Evolutionary conservation across 345 rosid species (phyloP), one percentile per base, ranked within the genome.

Genomic region (Eutrema heterophyllum): DNA sequence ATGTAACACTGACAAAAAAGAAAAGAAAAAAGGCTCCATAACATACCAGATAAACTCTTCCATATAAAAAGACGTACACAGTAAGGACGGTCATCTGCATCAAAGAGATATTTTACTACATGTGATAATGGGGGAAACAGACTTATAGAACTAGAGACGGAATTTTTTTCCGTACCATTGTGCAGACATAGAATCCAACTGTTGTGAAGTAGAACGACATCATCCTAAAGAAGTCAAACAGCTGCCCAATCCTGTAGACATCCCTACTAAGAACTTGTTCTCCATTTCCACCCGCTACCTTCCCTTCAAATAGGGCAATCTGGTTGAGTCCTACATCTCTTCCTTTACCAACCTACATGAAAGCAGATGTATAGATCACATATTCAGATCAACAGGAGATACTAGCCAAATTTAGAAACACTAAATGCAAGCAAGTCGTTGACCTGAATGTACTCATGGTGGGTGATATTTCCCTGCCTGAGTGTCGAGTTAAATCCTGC

Each of bases 251-350:
- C 80, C 99, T 82, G 81, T 95, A 95, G 14, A 95, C 84, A 64
- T 95, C 99, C 85, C 99, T 85, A 75, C 99, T 95, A 24, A 95
- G 92, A 60, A 92, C 96, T 86, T 95, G 99, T 82, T 95, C 99
- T 75, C 99, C 99, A 78, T 95, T 95, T 41, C 99, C 99, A 74
- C 99, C 98, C 29, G 98, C 97, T 30, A 95, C 99, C 83, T 95
- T 95, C 78, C 98, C 99, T 81, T 95, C 99, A 73, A 95, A 95
- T 44, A 95, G 84, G 49, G 99, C 98, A 83, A 95, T 95, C 88
- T 95, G 99, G 77, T 95, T 95, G 74, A 95, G 84, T 58, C 97
- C 99, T 54, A 95, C 99, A 82, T 95, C 99, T 77, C 99, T 89
- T 79, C 99, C 99, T 83, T 95, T 95, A 71, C 99, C 99, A 81